These are phyloP conservation scores for Termitomyces sp. DNA, from an alignment of 1,284 basidiomycete genomes.

Conservation along the genomic window DNA sequence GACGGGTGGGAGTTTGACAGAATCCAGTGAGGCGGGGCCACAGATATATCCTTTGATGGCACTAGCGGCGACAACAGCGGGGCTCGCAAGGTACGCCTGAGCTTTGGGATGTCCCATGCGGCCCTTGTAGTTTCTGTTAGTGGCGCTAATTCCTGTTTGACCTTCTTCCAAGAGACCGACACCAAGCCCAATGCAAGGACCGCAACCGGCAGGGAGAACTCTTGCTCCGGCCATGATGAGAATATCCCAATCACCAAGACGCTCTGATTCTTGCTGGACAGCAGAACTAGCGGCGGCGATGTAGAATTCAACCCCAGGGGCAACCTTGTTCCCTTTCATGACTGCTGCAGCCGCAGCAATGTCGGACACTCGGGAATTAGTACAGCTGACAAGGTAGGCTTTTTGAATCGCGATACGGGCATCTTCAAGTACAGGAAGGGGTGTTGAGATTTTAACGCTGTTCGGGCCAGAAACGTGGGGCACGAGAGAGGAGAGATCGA, in stretches of 20 bases:
- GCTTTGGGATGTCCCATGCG: conserved; percentile 97
- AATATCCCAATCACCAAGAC: conserved; percentile 83
- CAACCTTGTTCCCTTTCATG: conserved; percentile 80
- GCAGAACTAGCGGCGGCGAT: conserved; percentile 91
- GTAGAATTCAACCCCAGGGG: conserved; percentile 93
- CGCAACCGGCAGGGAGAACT: conserved; percentile 92
- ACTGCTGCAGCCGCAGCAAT: conserved; percentile 90
- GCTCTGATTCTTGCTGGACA: conserved; percentile 89
- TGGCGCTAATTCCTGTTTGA: conserved; percentile 94
- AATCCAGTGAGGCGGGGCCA: conserved; percentile 71
- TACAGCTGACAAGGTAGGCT: conserved; percentile 98
- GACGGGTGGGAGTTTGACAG: conserved; percentile 46
- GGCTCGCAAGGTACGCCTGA: conserved; percentile 92
- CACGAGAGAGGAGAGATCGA: conserved; percentile 91
- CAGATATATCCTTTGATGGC: conserved; percentile 91
- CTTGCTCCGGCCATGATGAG: conserved; percentile 87
- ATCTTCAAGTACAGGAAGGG: conserved; percentile 77
- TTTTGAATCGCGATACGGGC: conserved; percentile 87
- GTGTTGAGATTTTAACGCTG: conserved; percentile 94
- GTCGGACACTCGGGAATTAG: conserved; percentile 95
- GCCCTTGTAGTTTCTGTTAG: conserved; percentile 99
- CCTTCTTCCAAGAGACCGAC: conserved; percentile 92
- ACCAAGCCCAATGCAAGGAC: conserved; percentile 96
- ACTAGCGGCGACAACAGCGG: conserved; percentile 94
- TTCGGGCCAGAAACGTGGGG: conserved; percentile 97